A percentile compares a stretch with the other conserved stretches of the same genome.
phyloP scores from a whole-genome alignment of 1,139 yeast species.

The Sugiyamaella sp. region DNA sequence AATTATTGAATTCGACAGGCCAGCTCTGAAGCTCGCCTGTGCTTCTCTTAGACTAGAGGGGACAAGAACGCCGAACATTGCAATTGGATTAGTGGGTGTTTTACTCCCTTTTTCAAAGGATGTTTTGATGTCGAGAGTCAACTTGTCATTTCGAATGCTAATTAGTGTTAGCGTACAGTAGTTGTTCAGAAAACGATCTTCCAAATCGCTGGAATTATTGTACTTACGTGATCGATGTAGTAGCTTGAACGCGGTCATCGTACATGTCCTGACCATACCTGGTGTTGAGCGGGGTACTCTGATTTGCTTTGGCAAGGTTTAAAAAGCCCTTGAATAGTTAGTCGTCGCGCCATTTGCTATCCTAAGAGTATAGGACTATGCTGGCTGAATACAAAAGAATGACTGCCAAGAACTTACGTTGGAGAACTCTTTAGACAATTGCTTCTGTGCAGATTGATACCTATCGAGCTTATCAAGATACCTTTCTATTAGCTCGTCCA shows the following conservation, averaged over 20 bases:
- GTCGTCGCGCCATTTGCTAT: not conserved
- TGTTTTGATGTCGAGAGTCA: not conserved
- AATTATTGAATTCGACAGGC: constrained; percentile 41
- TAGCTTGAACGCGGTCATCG: constrained; percentile 39
- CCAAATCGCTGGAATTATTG: not conserved
- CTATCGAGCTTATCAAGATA: constrained; percentile 29
- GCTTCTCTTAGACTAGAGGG: constrained; percentile 50
- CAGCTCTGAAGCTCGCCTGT: constrained; percentile 46
- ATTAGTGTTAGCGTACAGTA: not conserved
- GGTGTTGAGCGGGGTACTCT: constrained; percentile 27
- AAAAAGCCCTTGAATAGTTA: constrained; percentile 35
- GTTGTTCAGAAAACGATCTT: not conserved
- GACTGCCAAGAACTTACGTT: no score
- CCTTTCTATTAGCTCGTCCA: constrained; percentile 22
- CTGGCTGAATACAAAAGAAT: no score
- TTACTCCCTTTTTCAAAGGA: not conserved
- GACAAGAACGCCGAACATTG: constrained; percentile 55
- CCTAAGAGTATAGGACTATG: no score
- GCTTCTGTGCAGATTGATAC: constrained; percentile 24
- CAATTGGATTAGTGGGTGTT: constrained; percentile 45
- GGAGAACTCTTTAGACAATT: constrained; percentile 21
- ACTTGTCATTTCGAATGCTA: constrained; percentile 10
- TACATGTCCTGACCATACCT: constrained; percentile 39
- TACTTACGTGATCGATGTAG: constrained; percentile 22
- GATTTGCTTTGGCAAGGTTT: constrained; percentile 41